phyloP scores from a whole-genome alignment of 2,329 filamentous ascomycete genomes.

The Pseudogymnoascus sp. region DNA sequence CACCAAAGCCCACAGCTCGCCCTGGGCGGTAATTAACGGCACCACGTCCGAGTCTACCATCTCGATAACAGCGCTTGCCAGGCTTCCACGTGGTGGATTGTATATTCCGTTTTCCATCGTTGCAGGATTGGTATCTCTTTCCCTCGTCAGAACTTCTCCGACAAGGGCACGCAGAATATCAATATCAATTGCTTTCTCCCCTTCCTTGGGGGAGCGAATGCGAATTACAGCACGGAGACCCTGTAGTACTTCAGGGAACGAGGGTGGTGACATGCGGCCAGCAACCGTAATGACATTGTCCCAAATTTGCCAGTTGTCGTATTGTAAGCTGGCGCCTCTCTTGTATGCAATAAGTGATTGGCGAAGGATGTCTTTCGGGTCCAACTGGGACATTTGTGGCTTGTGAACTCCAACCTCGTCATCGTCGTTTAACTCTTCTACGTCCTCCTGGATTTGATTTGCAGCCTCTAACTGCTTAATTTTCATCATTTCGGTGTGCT shows the following conservation, averaged over 20 bases:
- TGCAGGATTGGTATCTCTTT: slow-evolving; percentile 30
- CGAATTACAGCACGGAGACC: slow-evolving; percentile 68
- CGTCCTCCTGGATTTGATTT: slow-evolving; percentile 16
- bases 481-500: slow-evolving; percentile 46
- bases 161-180: slow-evolving; percentile 65
- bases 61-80: slow-evolving; percentile 54
- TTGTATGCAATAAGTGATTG: slow-evolving; percentile 82
- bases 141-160: slow-evolving; percentile 53
- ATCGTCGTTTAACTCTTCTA: slow-evolving; percentile 25
- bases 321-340: slow-evolving; percentile 71
- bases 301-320: slow-evolving; percentile 90
- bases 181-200: slow-evolving; percentile 70
- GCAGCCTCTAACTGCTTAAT: slow-evolving; percentile 15
- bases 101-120: slow-evolving; percentile 24
- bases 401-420: slow-evolving; percentile 18
- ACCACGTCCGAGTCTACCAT: slow-evolving; percentile 67
- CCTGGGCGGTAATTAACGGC: slow-evolving; percentile 74
- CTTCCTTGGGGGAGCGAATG: slow-evolving; percentile 54
- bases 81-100: slow-evolving; percentile 46
- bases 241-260: slow-evolving; percentile 65
- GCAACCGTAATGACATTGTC: slow-evolving; percentile 89
- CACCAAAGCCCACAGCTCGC: slow-evolving; percentile 68
- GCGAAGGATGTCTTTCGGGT: slow-evolving; percentile 42
- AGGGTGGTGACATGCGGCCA: slow-evolving; percentile 65
- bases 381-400: slow-evolving; percentile 9